Conservation (phyloP, 805 yeast genomes). For the Jamesozyma lodderae region DNA sequence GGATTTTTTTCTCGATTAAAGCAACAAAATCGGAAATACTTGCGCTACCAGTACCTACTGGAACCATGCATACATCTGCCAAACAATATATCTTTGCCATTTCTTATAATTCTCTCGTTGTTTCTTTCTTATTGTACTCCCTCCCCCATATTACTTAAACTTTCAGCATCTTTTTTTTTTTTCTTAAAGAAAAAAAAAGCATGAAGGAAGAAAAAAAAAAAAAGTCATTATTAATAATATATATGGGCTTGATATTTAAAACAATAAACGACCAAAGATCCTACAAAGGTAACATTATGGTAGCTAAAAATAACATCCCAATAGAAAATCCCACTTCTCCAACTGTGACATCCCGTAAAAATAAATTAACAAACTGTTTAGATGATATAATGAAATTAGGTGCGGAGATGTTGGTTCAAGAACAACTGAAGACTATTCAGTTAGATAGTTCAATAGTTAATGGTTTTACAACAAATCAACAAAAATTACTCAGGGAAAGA, state of each 20-base stretch:
- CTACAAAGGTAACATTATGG: slow-evolving; percentile 2
- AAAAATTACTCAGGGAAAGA: slow-evolving; percentile 20
- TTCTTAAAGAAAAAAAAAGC: too few species aligned
- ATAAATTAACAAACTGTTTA: slow-evolving; percentile 26
- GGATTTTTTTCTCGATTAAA: slow-evolving; percentile 53
- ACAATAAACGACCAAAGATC: too few species aligned
- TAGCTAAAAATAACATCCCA: slow-evolving; percentile 2
- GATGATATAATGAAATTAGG: slow-evolving; percentile 28
- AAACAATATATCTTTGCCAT: slow-evolving; percentile 45
- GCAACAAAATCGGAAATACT: slow-evolving; percentile 80
- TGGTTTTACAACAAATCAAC: slow-evolving; percentile 24
- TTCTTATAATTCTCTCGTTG: too few species aligned
- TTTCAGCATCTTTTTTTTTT: too few species aligned
- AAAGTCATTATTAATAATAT: too few species aligned
- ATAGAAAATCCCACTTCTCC: slow-evolving; percentile 4
- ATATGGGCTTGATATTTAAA: neutral
- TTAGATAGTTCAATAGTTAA: slow-evolving; percentile 19
- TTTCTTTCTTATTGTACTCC: too few species aligned
- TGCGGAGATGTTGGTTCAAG: slow-evolving; percentile 30
- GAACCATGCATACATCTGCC: slow-evolving; percentile 81
- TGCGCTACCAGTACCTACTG: slow-evolving; percentile 72
- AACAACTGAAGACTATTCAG: slow-evolving; percentile 29
- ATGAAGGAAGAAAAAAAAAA: too few species aligned
- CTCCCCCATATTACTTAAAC: too few species aligned
- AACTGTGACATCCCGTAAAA: slow-evolving; percentile 7